These are phyloP conservation scores for Colletotrichum lentis DNA, from an alignment of 2,329 filamentous ascomycete species.

Conservation along the genomic window DNA sequence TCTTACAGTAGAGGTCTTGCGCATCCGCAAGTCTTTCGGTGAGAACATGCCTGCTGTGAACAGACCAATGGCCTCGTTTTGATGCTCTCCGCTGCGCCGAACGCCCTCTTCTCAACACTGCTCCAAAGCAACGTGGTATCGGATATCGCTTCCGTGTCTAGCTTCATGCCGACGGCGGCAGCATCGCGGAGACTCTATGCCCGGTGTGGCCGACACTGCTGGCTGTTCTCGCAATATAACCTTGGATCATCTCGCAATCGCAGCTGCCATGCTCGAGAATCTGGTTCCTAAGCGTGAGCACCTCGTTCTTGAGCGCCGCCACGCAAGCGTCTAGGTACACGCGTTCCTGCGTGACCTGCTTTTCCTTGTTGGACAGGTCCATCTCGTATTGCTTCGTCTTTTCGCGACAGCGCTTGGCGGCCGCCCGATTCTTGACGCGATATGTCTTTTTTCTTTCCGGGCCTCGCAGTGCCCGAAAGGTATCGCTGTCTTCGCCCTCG, in stretches of 20 bases:
- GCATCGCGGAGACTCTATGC: background rate
- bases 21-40: background rate
- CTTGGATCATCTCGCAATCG: slow-evolving; percentile 31
- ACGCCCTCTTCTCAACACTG: background rate
- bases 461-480: background rate
- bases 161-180: background rate
- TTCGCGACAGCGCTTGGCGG: slow-evolving; percentile 36
- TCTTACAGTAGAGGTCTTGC: background rate
- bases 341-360: slow-evolving; percentile 19
- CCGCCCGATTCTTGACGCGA: slow-evolving; percentile 35
- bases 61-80: background rate
- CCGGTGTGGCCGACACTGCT: background rate
- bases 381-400: slow-evolving; percentile 35
- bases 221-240: slow-evolving; percentile 32
- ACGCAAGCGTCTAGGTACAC: slow-evolving; percentile 31
- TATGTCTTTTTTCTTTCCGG: slow-evolving; percentile 12
- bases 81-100: background rate
- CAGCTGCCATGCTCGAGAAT: slow-evolving; percentile 33
- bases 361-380: slow-evolving; percentile 23
- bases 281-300: slow-evolving; percentile 26
- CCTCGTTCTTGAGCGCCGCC: slow-evolving; percentile 26
- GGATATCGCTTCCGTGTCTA: background rate
- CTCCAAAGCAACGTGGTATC: background rate
- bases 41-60: background rate
- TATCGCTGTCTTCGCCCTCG: background rate